Evolutionary conservation across 2,329 filamentous ascomycete genomes (phyloP), one percentile per base, ranked within the genome.

Genomic region (Colletotrichum ledebouriae): DNA sequence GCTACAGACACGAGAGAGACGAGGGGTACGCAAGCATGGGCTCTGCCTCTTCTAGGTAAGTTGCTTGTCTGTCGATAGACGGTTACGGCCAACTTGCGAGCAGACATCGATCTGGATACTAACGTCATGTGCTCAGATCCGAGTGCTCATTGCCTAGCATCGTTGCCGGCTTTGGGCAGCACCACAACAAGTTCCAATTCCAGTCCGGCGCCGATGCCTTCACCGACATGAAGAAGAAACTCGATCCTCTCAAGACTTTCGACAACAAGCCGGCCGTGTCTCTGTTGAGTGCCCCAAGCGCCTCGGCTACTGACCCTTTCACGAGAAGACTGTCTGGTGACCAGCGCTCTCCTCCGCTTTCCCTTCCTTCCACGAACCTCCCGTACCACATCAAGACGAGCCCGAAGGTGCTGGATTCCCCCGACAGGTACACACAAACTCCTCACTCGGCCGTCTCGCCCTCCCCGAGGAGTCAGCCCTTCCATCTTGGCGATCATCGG

Each of bases 161-260:
- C 7, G 73, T 78, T 1, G 75, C 80, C 41, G 78, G 79, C n/a
- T 84, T 87, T 57, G 84, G 85, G 63, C 78, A 84, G 62, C 82
- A 83, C 69, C 85, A 86, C 72, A 83, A 80, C 71, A 83, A 80
- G 44, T 86, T 82, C 64, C 80, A 84, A 64, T 84, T 86, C 70
- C 79, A 79, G 55, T 80, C 82, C 4, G 79, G 80, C 59, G 80
- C 82, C 72, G 78, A 84, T 50, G 78, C 83, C 13, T 83, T 87
- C 59, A 83, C 85, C 67, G 83, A 80, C 67, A 81, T 88, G 73
- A 83, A 87, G 67, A 86, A 85, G 75, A 89, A 86, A 76, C 78
- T 89, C n/a, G 82, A 87, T 65, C 80, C 82, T 1, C 76, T 81
- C 42, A 79, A 82, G 42, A 79, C 77, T 0, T 73, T 82, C n/a